These are phyloP conservation scores for Basipetospora sp. DNA, from an alignment of 2,329 filamentous ascomycete species.

Conservation along the genomic window DNA sequence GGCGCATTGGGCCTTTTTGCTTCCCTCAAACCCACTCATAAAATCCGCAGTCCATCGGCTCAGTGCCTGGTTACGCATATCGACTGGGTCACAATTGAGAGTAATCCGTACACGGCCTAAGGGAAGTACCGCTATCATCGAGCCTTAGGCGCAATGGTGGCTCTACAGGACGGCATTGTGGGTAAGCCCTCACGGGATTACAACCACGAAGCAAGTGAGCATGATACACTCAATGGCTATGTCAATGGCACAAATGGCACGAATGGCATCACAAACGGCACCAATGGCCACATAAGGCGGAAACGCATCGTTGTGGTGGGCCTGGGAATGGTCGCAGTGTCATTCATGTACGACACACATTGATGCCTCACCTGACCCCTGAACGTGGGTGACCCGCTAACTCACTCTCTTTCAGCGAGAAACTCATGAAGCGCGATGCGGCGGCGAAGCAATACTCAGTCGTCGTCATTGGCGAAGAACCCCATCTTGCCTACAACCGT, in stretches of 20 bases:
- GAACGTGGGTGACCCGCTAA: background rate
- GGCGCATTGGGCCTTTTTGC: no score
- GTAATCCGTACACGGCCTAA: no score
- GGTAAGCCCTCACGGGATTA: no score
- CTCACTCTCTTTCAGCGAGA: constrained; percentile 45
- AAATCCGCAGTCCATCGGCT: no score
- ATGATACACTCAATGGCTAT: no score
- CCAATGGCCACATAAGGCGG: background rate
- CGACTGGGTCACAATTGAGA: no score
- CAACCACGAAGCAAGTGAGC: no score
- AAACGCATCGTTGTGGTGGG: constrained; percentile 72
- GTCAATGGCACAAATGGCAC: background rate
- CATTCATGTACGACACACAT: constrained; percentile 57
- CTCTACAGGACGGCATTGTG: no score
- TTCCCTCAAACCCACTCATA: no score
- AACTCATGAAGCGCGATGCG: constrained; percentile 70
- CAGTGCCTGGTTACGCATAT: no score
- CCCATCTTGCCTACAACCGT: constrained; percentile 78
- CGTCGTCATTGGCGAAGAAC: constrained; percentile 74
- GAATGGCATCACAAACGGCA: background rate
- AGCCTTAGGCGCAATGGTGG: no score
- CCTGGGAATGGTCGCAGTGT: constrained; percentile 80
- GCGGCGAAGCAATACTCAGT: constrained; percentile 64
- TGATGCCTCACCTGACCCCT: background rate
- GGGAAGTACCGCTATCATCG: no score